Base-by-base conservation (phyloP, 2,329 filamentous ascomycete species). In the Arthrobotrys musiformis region DNA sequence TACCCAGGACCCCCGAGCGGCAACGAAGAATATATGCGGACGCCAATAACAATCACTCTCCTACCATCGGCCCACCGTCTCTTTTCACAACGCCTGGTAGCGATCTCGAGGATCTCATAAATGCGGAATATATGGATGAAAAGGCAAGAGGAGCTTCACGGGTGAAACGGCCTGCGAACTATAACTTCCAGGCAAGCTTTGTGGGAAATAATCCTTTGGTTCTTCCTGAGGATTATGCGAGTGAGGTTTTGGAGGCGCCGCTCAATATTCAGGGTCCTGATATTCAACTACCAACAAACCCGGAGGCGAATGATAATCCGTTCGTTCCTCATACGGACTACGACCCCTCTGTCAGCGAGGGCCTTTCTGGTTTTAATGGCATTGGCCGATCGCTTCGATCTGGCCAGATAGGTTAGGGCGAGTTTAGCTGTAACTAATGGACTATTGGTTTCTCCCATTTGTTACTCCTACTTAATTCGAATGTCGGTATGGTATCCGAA, bases 51-150 rank as follows among this genome's bases (percentile, higher is more conserved):
- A 33, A 62, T 13, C n/a, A 35, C n/a, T 74, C 70, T 17, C 22
- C 61, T 2, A 44, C 26, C 4, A 52, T 61, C 44, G 62, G 54
- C 2, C 70, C 52, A 3, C 62, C 70, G 4, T 74, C 61, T 15
- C 13, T 74, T 8, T 46, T 48, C 1, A 61, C 26, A 13, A 61
- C 30, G 6, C 70, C 61, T 0, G 62, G 52, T 35, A 74, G 70
- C 35, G 70, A 67, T 11, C 62, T 74, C 17, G 62, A 74, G 1
- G 70, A 74, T n/a, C 37, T 74, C 3, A 6, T 74, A 5, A 33
- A 74, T 19, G n/a, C n/a, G n/a, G 26, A 68, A 15, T 44, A 61
- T 33, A 62, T 62, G 33, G 54, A 67, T 19, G 70, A 74, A 28
- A 58, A 44, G 17, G 22, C 17, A 1, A 24, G 58, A 26, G 67